Evolutionary conservation across 768 basidiomycete species (phyloP).

Genomic region (Infundibulicybe gibba): DNA sequence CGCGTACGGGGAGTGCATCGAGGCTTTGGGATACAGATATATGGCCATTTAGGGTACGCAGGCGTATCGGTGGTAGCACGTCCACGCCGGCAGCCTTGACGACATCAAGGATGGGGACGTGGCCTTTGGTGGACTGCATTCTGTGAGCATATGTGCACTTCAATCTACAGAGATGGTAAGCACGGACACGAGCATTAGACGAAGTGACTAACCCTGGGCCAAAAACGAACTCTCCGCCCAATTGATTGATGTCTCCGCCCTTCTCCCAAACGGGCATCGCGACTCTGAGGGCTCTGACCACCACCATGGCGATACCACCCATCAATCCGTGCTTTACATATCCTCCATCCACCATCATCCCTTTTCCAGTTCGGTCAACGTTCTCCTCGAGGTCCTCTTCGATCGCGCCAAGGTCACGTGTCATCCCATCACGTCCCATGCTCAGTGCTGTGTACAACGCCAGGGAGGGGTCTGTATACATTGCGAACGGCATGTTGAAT

Average conservation of each 20-base stretch:
- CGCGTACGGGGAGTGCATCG: too few relatives aligned
- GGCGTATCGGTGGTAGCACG: constrained; percentile 4
- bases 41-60: background rate
- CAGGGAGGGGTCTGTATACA: constrained; percentile 79
- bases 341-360: constrained; percentile 17
- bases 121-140: constrained; percentile 74
- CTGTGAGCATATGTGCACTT: constrained; percentile 76
- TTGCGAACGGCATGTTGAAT: constrained; percentile 63
- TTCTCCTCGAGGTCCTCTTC: constrained; percentile 2
- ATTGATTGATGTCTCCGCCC: constrained; percentile 71
- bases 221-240: constrained; percentile 84
- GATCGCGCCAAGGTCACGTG: background rate
- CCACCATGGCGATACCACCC: constrained; percentile 70
- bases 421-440: constrained; percentile 42
- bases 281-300: constrained; percentile 63
- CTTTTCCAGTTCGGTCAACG: constrained; percentile 2
- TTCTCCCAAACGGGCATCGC: constrained; percentile 83
- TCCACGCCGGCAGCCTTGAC: constrained; percentile 51
- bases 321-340: constrained; percentile 68
- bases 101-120: constrained; percentile 69
- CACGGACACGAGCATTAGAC: background rate
- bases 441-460: constrained; percentile 71
- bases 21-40: background rate
- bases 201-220: constrained; percentile 38
- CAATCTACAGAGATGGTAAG: constrained; percentile 34